Evolutionary conservation across 2,329 filamentous ascomycete species (phyloP).

Genomic region (Geosmithia flava): DNA sequence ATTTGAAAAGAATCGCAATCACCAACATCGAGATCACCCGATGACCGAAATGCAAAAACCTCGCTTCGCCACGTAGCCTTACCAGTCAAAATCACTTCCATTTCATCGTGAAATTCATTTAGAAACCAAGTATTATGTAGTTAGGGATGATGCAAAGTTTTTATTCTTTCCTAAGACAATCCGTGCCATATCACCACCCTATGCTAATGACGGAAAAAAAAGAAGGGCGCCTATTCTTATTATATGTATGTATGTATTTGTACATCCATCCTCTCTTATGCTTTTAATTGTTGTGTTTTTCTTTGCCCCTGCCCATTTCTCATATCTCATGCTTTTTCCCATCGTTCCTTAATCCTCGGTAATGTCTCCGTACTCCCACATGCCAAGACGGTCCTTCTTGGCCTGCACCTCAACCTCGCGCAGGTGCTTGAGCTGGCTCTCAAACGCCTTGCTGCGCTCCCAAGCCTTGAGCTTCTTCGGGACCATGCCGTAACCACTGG

Average conservation of each 20-base stretch:
- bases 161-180: no score
- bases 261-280: no score
- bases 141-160: no score
- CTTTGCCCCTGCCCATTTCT: neutral
- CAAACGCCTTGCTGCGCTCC: constrained; percentile 63
- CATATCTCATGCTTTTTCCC: neutral
- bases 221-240: no score
- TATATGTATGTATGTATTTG: no score
- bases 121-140: neutral
- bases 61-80: neutral
- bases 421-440: constrained; percentile 58
- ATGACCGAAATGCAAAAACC: neutral
- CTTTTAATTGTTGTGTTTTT: no score
- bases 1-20: no score
- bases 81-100: neutral
- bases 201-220: no score
- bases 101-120: neutral
- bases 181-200: no score
- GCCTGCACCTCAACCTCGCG: constrained; percentile 65
- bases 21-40: no score
- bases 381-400: constrained; percentile 68
- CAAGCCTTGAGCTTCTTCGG: constrained; percentile 83
- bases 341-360: constrained; percentile 63
- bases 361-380: constrained; percentile 98
- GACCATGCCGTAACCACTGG: constrained; percentile 79